These are phyloP conservation scores for Salix brachista DNA, from an alignment of 345 rosid genomes.

Conservation along the genomic window DNA sequence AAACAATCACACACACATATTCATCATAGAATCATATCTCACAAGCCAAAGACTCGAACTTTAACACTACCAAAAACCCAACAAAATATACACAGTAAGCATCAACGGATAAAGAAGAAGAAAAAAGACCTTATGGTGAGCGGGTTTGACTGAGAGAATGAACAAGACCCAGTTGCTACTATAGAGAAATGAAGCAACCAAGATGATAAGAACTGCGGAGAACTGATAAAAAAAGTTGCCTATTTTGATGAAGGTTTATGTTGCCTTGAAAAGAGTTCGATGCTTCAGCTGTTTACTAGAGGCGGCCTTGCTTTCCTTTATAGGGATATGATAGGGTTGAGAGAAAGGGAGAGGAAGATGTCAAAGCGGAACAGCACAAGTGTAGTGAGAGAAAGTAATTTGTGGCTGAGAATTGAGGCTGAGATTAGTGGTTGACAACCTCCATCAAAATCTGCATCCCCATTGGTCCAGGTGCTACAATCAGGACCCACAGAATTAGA, in stretches of 20 bases:
- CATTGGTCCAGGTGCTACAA: conserved; percentile 26
- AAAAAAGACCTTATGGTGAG: background rate
- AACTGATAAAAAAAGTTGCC: background rate
- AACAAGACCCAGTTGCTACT: conserved; percentile 8
- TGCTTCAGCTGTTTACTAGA: background rate
- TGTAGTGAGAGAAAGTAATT: background rate
- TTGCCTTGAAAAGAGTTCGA: background rate
- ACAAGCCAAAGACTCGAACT: background rate
- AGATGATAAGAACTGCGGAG: background rate
- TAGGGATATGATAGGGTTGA: background rate
- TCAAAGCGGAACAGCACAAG: background rate
- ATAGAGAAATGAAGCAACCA: conserved; percentile 5
- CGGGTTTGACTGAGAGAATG: background rate
- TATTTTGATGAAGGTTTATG: background rate
- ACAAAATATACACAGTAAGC: background rate
- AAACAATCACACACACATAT: background rate
- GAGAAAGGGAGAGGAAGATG: background rate
- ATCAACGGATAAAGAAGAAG: background rate
- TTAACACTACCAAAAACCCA: background rate
- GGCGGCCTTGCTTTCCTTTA: conserved; percentile 12
- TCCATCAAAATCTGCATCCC: conserved; percentile 40
- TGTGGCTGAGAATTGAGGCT: conserved; percentile 40
- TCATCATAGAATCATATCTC: background rate
- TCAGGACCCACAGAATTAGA: conserved; percentile 6
- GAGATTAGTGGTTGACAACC: conserved; percentile 38